phyloP scores from a whole-genome alignment of 1,284 basidiomycete species.

The Volvariella surrecta region DNA sequence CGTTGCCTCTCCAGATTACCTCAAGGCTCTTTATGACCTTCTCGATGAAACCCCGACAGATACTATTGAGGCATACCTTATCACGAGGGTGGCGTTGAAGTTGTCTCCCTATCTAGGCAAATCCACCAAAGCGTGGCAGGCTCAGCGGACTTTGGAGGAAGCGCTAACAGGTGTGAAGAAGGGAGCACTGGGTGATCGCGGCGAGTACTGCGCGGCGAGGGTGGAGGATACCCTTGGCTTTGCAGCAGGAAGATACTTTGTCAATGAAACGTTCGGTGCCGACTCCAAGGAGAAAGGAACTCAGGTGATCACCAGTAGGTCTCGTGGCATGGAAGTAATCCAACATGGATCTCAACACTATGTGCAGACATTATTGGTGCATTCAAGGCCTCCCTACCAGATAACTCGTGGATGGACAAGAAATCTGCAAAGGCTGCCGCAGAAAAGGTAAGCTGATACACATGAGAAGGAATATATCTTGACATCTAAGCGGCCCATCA shows the following conservation, averaged over 20 bases:
- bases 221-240: constrained; percentile 67
- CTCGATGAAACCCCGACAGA: constrained; percentile 62
- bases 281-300: constrained; percentile 78
- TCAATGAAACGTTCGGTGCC: constrained; percentile 79
- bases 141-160: constrained; percentile 63
- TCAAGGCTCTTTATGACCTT: constrained; percentile 60
- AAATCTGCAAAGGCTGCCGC: constrained; percentile 76
- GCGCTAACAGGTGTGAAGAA: constrained; percentile 78
- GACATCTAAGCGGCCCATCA: constrained; percentile 16
- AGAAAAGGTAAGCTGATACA: constrained; percentile 52
- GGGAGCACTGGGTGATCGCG: constrained; percentile 78
- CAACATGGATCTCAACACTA: neutral
- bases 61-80: constrained; percentile 83
- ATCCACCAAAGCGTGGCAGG: constrained; percentile 69
- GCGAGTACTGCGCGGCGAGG: constrained; percentile 62
- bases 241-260: constrained; percentile 76
- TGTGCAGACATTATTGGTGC: constrained; percentile 67
- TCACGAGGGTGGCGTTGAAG: constrained; percentile 57
- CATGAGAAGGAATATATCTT: neutral
- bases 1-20: constrained; percentile 79
- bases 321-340: constrained; percentile 8
- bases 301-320: constrained; percentile 70
- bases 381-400: constrained; percentile 74
- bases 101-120: constrained; percentile 66
- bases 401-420: constrained; percentile 90